Base-by-base conservation (phyloP, 257 asterid genomes). In the Cordia subcordata region DNA sequence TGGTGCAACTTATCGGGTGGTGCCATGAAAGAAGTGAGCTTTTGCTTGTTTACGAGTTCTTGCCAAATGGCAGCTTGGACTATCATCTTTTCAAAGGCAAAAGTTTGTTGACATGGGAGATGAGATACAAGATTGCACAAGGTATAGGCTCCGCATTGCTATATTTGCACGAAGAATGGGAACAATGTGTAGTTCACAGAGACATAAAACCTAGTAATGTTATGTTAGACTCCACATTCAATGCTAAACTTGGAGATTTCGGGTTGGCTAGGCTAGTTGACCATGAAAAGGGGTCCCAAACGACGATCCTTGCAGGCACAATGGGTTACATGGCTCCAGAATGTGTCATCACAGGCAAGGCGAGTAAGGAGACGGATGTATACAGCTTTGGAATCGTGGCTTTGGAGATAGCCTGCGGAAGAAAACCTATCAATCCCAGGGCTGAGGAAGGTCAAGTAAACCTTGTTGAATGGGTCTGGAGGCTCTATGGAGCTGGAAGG, bases 1-100 rank as follows among this genome's bases (percentile, higher is more conserved):
- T 79, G 18, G 89, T 82, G 23, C 78, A 74, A 57, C 82, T 82
- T 8, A 46, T 77, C 1, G 89, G 89, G 2, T 82, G 89, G 89
- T 77, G 89, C 35, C 86, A 77, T 1, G 80, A 79, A 17, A 67
- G 45, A 46, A 32, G 53, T 1, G 77, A 82, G 42, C 55, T 82
- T 0, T 62, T 79, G 0, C 80, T 82, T 12, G 85, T 74, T 55
- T 79, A 79, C 4, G 85, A 82, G 15, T 60, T 68, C 55, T 15
- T 71, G 68, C 79, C 79, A 0, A 76, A 79, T 51, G 88, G 81
- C 1, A 82, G 88, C 82, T 37, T 79, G 54, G 79, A 75, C 54
- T 27, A 51, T 1, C 75, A 64, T 49, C 70, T 77, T 20, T 77
- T 65, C 39, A 65, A 40, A 38, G 79, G 75, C 4, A 20, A 5